Base-by-base conservation (phyloP, 768 basidiomycete genomes). In the Russula sp. region DNA sequence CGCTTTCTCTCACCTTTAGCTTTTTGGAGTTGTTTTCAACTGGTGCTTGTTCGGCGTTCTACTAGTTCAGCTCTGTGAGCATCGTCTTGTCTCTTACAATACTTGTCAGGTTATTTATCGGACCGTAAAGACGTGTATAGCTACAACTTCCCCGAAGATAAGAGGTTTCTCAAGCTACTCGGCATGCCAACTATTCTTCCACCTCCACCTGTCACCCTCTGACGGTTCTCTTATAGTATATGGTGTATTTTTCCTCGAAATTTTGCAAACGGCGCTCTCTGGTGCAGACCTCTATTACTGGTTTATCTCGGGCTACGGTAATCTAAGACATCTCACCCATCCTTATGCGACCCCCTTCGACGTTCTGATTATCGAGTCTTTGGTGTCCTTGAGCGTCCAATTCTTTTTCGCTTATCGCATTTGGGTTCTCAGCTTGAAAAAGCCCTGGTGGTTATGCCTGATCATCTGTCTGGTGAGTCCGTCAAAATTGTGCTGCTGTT, bases 391-490 rank as follows among this genome's bases (percentile, higher is more conserved):
- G 53, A 62, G 65, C 18, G 68, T 72, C 7, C 73, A 73, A 62
- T 54, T 71, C 14, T 74, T 74, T 57, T 74, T 71, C 66, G 70
- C 70, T 53, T 72, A 71, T 48, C 67, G 72, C 20, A 74, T 74
- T 32, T 68, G 66, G 62, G 52, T 66, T 8, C 27, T 51, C 6
- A 51, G 50, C 34, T 4, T 6, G 7, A 51, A 34, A n/a, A 51
- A 51, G 13, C 2, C 27, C 2, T 32, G 50, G 31, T 35, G 34
- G 31, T 34, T 51, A n/a, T 51, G 50, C 50, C 31, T 51, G 11
- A 8, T 20, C n/a, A 47, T 47, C 20, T 40, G 39, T 14, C 11
- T 40, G 11, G 39, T 40, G 39, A 13, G 57, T 58, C 22, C 10
- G 31, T 58, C 10, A 18, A 34, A 39, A 18, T 11, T 10, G 14